Evolutionary conservation across 169 alveolate genomes (phyloP).

Genomic region (Plasmodium fragile): DNA sequence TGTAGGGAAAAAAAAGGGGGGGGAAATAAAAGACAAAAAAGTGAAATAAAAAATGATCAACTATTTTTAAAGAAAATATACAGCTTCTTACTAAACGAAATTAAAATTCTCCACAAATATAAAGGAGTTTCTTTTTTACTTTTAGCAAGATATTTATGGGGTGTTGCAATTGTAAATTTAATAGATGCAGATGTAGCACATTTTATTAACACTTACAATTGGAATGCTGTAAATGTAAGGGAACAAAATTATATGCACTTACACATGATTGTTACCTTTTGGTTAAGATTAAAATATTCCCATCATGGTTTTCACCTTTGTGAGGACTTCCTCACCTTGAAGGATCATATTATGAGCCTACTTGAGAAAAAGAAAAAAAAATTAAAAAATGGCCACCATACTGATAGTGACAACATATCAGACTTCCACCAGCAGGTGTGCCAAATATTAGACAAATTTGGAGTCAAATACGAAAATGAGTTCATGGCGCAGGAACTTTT

Average conservation of each 20-base stretch:
- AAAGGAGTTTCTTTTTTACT: conserved; percentile 36
- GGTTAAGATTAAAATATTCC: conserved; percentile 74
- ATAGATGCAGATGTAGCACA: conserved; percentile 14
- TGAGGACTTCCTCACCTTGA: conserved; percentile 11
- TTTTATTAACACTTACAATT: conserved; percentile 61
- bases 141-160: conserved; percentile 74
- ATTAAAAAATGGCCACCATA: background rate
- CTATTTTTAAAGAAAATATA: conserved; percentile 36
- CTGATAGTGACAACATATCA: conserved; percentile 10
- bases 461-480: conserved; percentile 57
- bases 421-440: conserved; percentile 28
- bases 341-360: conserved; percentile 19
- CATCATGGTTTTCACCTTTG: conserved; percentile 1
- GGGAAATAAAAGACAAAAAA: background rate
- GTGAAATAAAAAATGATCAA: conserved; percentile 11
- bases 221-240: conserved; percentile 29
- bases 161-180: conserved; percentile 47
- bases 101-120: conserved; percentile 35
- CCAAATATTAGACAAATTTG: conserved; percentile 22
- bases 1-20: background rate
- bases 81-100: conserved; percentile 43
- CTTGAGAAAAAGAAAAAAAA: conserved; percentile 8
- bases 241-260: conserved; percentile 70
- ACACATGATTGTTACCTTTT: conserved; percentile 72
- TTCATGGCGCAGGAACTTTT: conserved; percentile 66